Evolutionary conservation across 805 yeast genomes (phyloP).

Genomic region (Saccharomycopsis sp.): DNA sequence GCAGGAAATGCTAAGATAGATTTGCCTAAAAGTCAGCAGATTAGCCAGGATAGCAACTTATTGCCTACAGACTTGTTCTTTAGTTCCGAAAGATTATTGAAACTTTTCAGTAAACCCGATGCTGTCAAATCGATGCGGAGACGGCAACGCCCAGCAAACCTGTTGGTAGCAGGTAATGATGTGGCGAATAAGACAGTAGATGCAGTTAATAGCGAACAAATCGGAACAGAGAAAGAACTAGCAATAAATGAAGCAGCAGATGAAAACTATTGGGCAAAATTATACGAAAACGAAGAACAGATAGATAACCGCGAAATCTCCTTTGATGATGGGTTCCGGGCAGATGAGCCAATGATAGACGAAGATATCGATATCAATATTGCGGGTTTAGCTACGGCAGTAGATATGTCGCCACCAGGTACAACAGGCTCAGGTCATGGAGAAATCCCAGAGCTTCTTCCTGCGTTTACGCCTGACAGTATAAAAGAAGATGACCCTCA

Average conservation of each 20-base stretch:
- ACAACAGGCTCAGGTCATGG: conserved; percentile 33
- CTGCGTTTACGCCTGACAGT: conserved; percentile 6
- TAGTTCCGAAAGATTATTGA: conserved; percentile 59
- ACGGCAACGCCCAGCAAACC: background rate
- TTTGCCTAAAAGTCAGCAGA: conserved; percentile 37
- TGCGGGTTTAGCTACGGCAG: conserved; percentile 29
- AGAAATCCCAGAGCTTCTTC: conserved; percentile 19
- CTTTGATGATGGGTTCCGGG: conserved; percentile 30
- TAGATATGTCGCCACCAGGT: conserved; percentile 37
- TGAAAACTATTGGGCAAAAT: conserved; percentile 67
- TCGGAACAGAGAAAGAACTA: conserved; percentile 22
- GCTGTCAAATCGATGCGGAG: conserved; percentile 20
- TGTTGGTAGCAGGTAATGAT: conserved; percentile 21
- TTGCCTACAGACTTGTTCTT: conserved; percentile 73
- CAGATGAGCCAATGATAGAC: conserved; percentile 26
- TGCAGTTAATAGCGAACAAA: conserved; percentile 10
- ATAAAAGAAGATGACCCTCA: conserved; percentile 18
- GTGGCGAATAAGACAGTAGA: conserved; percentile 7
- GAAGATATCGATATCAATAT: conserved; percentile 13
- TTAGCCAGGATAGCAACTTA: conserved; percentile 38
- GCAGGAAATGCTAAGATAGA: conserved; percentile 31
- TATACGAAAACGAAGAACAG: conserved; percentile 37
- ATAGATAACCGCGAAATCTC: conserved; percentile 23
- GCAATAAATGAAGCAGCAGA: conserved; percentile 41
- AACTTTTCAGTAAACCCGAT: conserved; percentile 62